These are phyloP conservation scores for Mucor lusitanicus DNA, from an alignment of 371 early-diverging fungal genomes.

Conservation along the genomic window DNA sequence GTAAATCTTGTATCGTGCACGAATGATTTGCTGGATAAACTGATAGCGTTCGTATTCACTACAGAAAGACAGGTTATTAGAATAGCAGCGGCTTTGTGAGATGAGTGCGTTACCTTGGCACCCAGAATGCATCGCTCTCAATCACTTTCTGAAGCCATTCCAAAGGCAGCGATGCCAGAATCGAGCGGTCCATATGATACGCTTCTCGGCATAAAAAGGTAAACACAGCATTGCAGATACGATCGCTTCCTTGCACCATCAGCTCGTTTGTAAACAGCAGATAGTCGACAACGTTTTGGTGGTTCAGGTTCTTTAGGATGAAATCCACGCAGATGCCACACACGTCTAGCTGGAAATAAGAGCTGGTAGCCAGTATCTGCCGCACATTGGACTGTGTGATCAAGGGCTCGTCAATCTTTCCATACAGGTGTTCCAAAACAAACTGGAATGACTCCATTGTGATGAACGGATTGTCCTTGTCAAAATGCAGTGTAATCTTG, in stretches of 20 bases:
- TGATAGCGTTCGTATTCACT: conserved; percentile 61
- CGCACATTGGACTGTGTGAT: conserved; percentile 45
- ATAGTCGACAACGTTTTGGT: conserved; percentile 54
- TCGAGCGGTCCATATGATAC: conserved; percentile 33
- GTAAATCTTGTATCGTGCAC: conserved; percentile 11
- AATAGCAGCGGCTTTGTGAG: neutral
- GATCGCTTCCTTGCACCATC: conserved; percentile 57
- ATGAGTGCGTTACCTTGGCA: conserved; percentile 40
- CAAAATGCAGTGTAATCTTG: conserved; percentile 50
- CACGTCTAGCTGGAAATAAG: conserved; percentile 61
- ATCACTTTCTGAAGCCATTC: conserved; percentile 60
- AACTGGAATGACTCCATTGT: conserved; percentile 60
- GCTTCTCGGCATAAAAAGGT: conserved; percentile 66
- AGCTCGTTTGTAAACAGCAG: conserved; percentile 57
- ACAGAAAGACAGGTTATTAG: neutral
- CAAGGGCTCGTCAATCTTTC: conserved; percentile 36
- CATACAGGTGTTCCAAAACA: conserved; percentile 55
- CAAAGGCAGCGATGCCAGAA: conserved; percentile 46
- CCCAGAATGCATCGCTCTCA: conserved; percentile 68
- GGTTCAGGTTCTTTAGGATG: conserved; percentile 47
- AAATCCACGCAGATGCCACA: conserved; percentile 55
- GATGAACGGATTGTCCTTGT: conserved; percentile 53
- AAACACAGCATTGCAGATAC: conserved; percentile 58
- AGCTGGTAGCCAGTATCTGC: conserved; percentile 57
- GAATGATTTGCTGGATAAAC: conserved; percentile 52